Evolutionary conservation across 257 asterid species (phyloP), one percentile per base, ranked within the genome.

Genomic region (Pogostemon cablin): DNA sequence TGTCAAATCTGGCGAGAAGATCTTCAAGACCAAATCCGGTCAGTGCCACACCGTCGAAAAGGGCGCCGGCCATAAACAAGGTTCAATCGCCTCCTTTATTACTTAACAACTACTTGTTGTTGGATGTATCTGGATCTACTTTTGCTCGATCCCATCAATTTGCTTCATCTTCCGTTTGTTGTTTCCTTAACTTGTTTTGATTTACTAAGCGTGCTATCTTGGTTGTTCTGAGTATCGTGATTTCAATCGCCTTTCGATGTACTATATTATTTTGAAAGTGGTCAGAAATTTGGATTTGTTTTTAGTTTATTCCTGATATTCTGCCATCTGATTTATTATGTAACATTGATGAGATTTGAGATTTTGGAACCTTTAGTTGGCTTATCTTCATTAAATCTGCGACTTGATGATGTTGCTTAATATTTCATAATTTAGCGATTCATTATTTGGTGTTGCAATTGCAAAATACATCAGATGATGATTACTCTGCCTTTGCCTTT

Each of bases 1-100:
- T 73, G 58, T 40, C 9, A 83, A 80, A 69, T 25, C 82, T 57
- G 97, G 97, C 9, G 97, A 87, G 85, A 91, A 91, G 82, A 91
- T 86, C 86, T 91, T 86, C 86, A 89, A 84, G 75, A 87, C 89
- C 2, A 89, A 91, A 75, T 91, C 96, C 68, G 95, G 95, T 77
- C 97, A 91, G 73, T 91, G 97, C 77, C 97, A 91, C 72, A 91
- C 96, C 72, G 96, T 84, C 67, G 97, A 89, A 0, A 87, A 91
- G 80, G 95, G 97, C 82, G 91, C 96, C 38, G 97, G 93, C 67
- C 97, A 91, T 86, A 91, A 91, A 77, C 97, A 91, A 89, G 96
- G 97, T 91, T 10, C 8, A 32, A 3, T 53, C 37, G 3, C 38
- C 38, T 53, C 59, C 38, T 53, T 20, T 53, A 2, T 17, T 53